Conservation (phyloP, 129 eudicot genomes). For the Helianthus annuus region DNA sequence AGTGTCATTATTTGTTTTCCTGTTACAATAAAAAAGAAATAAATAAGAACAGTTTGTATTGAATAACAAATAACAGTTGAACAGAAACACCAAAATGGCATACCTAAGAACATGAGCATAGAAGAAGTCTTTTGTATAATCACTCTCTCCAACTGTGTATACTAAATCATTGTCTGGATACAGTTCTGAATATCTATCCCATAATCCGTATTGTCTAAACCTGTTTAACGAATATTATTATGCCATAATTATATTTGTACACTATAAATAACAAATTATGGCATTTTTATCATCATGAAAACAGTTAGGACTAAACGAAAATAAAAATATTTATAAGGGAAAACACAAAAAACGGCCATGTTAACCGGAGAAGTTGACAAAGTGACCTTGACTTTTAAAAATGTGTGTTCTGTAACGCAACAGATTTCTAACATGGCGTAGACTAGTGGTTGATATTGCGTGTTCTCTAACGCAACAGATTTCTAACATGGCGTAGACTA, state of each 20-base stretch:
- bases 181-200: constrained; percentile 54
- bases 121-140: constrained; percentile 56
- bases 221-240: constrained; percentile 28
- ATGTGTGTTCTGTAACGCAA: too few species aligned
- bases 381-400: too few species aligned
- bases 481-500: too few species aligned
- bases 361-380: too few species aligned
- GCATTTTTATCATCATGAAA: not conserved
- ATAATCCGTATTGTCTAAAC: constrained; percentile 74
- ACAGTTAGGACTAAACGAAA: not conserved
- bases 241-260: not conserved
- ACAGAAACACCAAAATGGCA: not conserved
- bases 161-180: constrained; percentile 57
- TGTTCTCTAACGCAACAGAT: too few species aligned
- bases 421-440: too few species aligned
- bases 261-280: not conserved
- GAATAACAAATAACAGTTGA: not conserved
- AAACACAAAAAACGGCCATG: too few species aligned
- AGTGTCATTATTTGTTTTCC: constrained; percentile 49
- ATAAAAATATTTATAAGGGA: not conserved
- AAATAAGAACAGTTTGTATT: not conserved
- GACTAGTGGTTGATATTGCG: too few species aligned
- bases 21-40: constrained; percentile 23
- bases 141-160: constrained; percentile 50
- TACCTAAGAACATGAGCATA: constrained; percentile 69